Base-by-base conservation (phyloP, 495 filamentous ascomycete species). In the Letharia lupina region DNA sequence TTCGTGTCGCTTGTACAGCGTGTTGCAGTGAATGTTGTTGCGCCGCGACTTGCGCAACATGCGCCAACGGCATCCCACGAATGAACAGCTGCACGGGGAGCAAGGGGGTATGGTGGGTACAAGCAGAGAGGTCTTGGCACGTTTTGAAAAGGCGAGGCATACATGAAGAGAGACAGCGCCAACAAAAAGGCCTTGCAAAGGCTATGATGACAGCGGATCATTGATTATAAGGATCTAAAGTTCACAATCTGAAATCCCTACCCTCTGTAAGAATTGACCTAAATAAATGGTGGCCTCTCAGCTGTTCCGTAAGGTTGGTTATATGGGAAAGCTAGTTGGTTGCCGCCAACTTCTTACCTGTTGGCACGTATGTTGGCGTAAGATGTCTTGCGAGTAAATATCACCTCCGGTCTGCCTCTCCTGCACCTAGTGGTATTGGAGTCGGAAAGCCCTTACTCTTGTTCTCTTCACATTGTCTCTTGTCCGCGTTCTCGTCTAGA, bases 401-500 rank as follows among this genome's bases (percentile, higher is more conserved):
- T 33, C 28, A 33, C 0, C 12, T 35, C 6, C 16, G 1, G 52
- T 56, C 12, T 1, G 28, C 15, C 28, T 18, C 28, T 2, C 31
- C 31, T 28, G 31, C 28, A 16, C 18, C 28, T 12, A 35, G 45
- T 4, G 60, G 45, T 20, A 71, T 50, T 11, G 69, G 67, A 0
- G 66, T 62, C 5, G 69, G 69, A n/a, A 68, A 67, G 12, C 69
- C 67, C n/a, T 66, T 71, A 10, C 47, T 44, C 37, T 23, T 58
- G 31, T 71, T 67, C 48, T 68, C 60, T 15, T 65, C 60, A 16
- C 63, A 61, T 11, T 71, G 62, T 44, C 47, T 67, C 15, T 66
- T 52, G 41, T 71, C 66, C 33, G 33, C 62, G 28, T 74, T 69
- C 35, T 70, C 64, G n/a, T 63, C 61, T 10, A 79, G 57, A 15